Conservation (phyloP, 805 yeast genomes). For the Kluyveromyces siamensis region DNA sequence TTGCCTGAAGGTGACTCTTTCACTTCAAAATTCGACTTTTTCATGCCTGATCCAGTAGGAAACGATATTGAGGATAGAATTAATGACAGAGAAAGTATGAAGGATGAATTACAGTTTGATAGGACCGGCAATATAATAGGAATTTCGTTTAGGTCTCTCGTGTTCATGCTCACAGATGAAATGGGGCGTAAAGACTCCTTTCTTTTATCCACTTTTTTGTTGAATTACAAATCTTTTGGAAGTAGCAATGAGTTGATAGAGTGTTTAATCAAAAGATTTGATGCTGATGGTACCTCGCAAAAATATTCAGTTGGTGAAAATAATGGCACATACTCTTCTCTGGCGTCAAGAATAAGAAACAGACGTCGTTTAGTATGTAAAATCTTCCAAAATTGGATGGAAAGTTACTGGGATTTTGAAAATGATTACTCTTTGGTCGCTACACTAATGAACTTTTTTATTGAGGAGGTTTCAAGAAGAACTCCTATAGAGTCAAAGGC, state of each 20-base stretch:
- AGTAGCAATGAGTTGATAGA: constrained; percentile 59
- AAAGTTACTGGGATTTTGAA: constrained; percentile 74
- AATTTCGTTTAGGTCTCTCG: constrained; percentile 61
- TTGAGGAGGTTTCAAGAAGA: constrained; percentile 56
- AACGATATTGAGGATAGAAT: constrained; percentile 9
- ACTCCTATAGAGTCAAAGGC: constrained; percentile 60
- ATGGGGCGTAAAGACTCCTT: constrained; percentile 52
- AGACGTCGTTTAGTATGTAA: constrained; percentile 61
- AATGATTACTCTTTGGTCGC: constrained; percentile 54
- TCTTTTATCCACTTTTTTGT: constrained; percentile 63
- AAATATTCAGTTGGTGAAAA: constrained; percentile 27
- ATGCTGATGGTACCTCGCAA: constrained; percentile 33
- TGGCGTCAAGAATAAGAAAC: constrained; percentile 41
- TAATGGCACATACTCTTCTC: constrained; percentile 32
- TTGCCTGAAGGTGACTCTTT: constrained; percentile 30
- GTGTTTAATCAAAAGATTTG: constrained; percentile 58
- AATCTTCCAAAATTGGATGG: constrained; percentile 77
- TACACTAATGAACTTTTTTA: constrained; percentile 67
- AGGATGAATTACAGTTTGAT: constrained; percentile 33
- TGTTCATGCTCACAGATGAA: constrained; percentile 61
- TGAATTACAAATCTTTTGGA: constrained; percentile 67
- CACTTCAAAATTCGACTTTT: constrained; percentile 31
- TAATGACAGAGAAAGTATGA: constrained; percentile 18
- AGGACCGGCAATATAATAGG: constrained; percentile 49
- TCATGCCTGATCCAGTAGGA: constrained; percentile 20